Conservation (phyloP, 2,329 filamentous ascomycete genomes). For the Thelonectria blattea region DNA sequence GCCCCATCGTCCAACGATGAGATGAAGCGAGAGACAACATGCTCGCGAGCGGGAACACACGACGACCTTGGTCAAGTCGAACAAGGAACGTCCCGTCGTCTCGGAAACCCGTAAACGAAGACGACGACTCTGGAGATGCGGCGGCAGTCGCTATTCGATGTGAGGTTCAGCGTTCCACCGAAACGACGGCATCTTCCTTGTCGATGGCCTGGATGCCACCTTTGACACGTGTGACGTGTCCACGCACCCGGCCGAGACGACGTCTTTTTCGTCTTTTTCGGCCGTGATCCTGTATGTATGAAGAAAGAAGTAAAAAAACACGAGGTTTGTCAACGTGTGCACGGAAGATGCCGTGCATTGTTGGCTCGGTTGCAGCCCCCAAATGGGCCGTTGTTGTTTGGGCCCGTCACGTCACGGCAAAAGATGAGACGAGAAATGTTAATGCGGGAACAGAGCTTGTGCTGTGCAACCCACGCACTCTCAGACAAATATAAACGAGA, state of each 20-base stretch:
- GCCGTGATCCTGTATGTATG: not conserved
- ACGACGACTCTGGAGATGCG: not conserved
- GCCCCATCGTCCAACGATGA: too few species aligned
- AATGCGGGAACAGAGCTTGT: not conserved
- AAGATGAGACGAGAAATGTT: not conserved
- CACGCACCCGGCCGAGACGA: conserved; percentile 9
- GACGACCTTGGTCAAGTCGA: not conserved
- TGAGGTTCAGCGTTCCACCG: not conserved
- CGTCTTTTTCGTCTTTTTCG: conserved; percentile 1
- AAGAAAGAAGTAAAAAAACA: conserved; percentile 18
- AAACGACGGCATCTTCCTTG: not conserved
- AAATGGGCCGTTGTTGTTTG: not conserved
- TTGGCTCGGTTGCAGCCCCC: not conserved
- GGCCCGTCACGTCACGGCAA: not conserved
- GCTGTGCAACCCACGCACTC: not conserved
- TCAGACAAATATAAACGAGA: not conserved
- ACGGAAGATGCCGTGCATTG: conserved; percentile 5
- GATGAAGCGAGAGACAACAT: not conserved
- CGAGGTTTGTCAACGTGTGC: conserved; percentile 26
- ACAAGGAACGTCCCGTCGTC: conserved; percentile 6
- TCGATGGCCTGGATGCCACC: not conserved
- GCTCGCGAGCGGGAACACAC: not conserved
- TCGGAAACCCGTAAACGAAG: conserved; percentile 7
- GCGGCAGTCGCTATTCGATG: conserved; percentile 4
- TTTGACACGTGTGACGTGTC: conserved; percentile 23